Evolutionary conservation across 768 basidiomycete species (phyloP).

Genomic region (Albatrellus ellisii): DNA sequence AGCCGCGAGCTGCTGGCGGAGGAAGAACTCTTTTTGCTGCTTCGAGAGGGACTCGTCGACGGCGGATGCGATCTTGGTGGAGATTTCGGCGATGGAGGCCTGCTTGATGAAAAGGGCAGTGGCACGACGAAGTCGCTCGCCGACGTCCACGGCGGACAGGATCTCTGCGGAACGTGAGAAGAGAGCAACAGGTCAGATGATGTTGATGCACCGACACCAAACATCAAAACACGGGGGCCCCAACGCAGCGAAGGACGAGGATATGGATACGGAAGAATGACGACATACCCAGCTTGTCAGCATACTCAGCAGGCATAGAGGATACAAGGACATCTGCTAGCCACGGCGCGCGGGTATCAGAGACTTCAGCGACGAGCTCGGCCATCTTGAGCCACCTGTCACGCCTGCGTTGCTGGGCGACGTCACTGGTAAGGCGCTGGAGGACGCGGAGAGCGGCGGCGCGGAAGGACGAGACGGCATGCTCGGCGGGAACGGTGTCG

Average conservation of each 20-base stretch:
- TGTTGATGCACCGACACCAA: not conserved
- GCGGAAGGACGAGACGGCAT: constrained; percentile 55
- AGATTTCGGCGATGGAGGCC: constrained; percentile 66
- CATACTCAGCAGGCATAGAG: constrained; percentile 46
- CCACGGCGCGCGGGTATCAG: constrained; percentile 49
- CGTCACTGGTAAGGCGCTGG: constrained; percentile 42
- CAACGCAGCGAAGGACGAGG: too few species aligned
- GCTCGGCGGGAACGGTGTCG: constrained; percentile 33
- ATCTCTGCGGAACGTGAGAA: constrained; percentile 29
- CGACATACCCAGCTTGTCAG: constrained; percentile 55
- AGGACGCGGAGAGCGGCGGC: constrained; percentile 51
- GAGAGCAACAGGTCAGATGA: not conserved
- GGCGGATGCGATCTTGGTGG: constrained; percentile 66
- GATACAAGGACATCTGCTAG: constrained; percentile 70
- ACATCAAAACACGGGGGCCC: not conserved
- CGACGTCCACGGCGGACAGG: constrained; percentile 43
- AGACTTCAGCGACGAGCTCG: constrained; percentile 59
- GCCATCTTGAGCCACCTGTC: constrained; percentile 62
- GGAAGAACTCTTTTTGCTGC: constrained; percentile 80
- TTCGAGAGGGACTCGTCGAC: constrained; percentile 79
- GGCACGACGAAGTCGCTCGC: constrained; percentile 51
- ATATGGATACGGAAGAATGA: not conserved
- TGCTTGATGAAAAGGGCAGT: constrained; percentile 65
- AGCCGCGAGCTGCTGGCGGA: constrained; percentile 71
- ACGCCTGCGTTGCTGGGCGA: constrained; percentile 29